Conservation (phyloP, 169 alveolate species). For the Cryptosporidium andersoni region DNA sequence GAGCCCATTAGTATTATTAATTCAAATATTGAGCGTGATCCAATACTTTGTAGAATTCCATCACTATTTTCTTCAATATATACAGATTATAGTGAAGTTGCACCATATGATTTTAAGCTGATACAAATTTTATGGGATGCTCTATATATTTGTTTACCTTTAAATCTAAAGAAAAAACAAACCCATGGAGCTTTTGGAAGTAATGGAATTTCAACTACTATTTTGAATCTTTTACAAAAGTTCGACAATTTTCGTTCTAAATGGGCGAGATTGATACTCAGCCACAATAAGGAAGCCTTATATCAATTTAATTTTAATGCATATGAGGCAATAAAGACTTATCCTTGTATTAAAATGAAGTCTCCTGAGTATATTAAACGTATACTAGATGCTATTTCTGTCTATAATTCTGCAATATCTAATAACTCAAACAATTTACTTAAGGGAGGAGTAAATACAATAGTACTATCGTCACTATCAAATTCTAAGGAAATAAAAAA, state of each 20-base stretch:
- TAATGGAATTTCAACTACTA: slow-evolving; percentile 13
- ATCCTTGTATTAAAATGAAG: slow-evolving; percentile 48
- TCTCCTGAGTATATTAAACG: slow-evolving; percentile 46
- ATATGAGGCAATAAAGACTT: slow-evolving; percentile 37
- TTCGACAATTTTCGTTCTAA: slow-evolving; percentile 39
- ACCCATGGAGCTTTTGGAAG: slow-evolving; percentile 1
- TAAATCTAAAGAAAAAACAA: slow-evolving; percentile 14
- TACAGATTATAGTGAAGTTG: slow-evolving; percentile 29
- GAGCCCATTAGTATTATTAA: slow-evolving; percentile 1
- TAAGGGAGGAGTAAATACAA: not conserved
- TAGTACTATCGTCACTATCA: not conserved
- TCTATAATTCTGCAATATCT: slow-evolving; percentile 14
- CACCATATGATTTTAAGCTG: slow-evolving; percentile 52
- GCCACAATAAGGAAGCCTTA: slow-evolving; percentile 54
- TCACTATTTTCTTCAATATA: slow-evolving; percentile 52
- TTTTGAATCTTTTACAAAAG: slow-evolving; percentile 13
- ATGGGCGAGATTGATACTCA: slow-evolving; percentile 54
- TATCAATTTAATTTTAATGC: slow-evolving; percentile 64
- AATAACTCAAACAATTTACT: not conserved
- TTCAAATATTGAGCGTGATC: slow-evolving; percentile 33
- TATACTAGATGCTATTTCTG: slow-evolving; percentile 16
- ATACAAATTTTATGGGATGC: slow-evolving; percentile 57
- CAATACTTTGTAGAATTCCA: slow-evolving; percentile 41
- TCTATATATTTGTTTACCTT: slow-evolving; percentile 26
- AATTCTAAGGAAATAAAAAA: not conserved